Conservation (phyloP, 192 early-diverging fungal genomes). For the Entophlyctis luteolus region DNA sequence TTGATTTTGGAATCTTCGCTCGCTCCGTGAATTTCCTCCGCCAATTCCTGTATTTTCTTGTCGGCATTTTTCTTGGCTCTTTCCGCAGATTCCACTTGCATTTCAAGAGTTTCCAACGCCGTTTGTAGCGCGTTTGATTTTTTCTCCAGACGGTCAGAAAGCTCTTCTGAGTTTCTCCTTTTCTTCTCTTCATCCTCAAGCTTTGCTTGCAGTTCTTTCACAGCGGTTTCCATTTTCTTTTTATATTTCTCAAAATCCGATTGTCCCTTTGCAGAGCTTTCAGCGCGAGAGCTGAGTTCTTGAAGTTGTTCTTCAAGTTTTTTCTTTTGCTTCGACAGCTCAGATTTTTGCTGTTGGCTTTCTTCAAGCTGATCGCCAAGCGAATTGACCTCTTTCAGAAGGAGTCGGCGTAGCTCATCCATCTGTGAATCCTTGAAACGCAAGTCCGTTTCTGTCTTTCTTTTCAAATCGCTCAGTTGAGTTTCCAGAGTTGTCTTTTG, state of each 20-base stretch:
- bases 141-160: slow-evolving; percentile 67
- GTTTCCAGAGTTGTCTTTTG: slow-evolving; percentile 54
- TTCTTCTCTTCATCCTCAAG: slow-evolving; percentile 64
- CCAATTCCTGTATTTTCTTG: slow-evolving; percentile 65
- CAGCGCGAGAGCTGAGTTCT: slow-evolving; percentile 51
- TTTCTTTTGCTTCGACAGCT: slow-evolving; percentile 57
- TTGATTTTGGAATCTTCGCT: slow-evolving; percentile 63
- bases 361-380: slow-evolving; percentile 57
- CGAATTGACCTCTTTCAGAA: slow-evolving; percentile 60
- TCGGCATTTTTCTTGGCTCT: slow-evolving; percentile 63
- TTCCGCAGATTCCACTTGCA: slow-evolving; percentile 53
- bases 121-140: slow-evolving; percentile 62
- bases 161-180: slow-evolving; percentile 62
- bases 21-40: slow-evolving; percentile 61
- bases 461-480: slow-evolving; percentile 67
- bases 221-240: slow-evolving; percentile 49
- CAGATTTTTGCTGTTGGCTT: slow-evolving; percentile 48
- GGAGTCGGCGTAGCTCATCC: slow-evolving; percentile 70
- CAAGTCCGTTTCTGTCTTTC: slow-evolving; percentile 56
- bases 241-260: slow-evolving; percentile 65
- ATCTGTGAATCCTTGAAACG: slow-evolving; percentile 60
- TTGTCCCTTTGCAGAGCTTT: slow-evolving; percentile 59
- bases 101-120: slow-evolving; percentile 60
- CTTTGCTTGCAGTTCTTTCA: slow-evolving; percentile 49
- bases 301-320: slow-evolving; percentile 62